Conservation (phyloP, 352 stramenopile species). For the Stramenopiles sp. region DNA sequence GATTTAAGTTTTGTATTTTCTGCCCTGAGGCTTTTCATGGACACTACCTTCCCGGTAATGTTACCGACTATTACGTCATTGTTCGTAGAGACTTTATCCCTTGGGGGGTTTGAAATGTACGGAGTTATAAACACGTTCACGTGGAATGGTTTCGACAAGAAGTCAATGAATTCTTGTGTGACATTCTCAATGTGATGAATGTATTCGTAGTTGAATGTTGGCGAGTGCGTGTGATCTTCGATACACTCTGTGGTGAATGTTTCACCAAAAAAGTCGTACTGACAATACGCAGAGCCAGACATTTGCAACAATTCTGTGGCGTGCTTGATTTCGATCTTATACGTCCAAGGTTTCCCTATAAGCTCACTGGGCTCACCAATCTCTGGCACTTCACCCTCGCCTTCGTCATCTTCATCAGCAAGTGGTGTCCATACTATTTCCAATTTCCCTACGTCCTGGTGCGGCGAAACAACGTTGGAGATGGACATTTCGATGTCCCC, state of each 20-base stretch:
- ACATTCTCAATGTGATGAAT: constrained; percentile 60
- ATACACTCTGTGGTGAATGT: constrained; percentile 37
- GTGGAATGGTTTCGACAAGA: constrained; percentile 25
- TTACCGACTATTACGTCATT: neutral
- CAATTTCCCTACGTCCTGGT: constrained; percentile 74
- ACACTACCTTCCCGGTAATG: neutral
- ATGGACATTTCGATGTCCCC: constrained; percentile 60
- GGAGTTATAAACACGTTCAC: neutral
- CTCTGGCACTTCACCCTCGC: neutral
- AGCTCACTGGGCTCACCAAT: constrained; percentile 21
- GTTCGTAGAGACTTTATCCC: neutral
- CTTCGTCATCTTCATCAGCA: constrained; percentile 39
- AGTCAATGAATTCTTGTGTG: constrained; percentile 59
- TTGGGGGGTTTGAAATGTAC: neutral
- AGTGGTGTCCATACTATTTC: constrained; percentile 64
- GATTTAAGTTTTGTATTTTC: neutral
- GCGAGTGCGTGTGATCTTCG: constrained; percentile 56
- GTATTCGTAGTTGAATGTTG: constrained; percentile 63
- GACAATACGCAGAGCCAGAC: constrained; percentile 54
- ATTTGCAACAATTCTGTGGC: neutral
- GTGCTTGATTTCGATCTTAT: constrained; percentile 26
- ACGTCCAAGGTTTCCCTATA: constrained; percentile 67
- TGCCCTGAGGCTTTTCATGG: neutral
- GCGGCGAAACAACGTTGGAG: constrained; percentile 64
- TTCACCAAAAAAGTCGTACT: constrained; percentile 75